Evolutionary conservation across 2,329 filamentous ascomycete species (phyloP).

Genomic region (Ceratocystis variospora): DNA sequence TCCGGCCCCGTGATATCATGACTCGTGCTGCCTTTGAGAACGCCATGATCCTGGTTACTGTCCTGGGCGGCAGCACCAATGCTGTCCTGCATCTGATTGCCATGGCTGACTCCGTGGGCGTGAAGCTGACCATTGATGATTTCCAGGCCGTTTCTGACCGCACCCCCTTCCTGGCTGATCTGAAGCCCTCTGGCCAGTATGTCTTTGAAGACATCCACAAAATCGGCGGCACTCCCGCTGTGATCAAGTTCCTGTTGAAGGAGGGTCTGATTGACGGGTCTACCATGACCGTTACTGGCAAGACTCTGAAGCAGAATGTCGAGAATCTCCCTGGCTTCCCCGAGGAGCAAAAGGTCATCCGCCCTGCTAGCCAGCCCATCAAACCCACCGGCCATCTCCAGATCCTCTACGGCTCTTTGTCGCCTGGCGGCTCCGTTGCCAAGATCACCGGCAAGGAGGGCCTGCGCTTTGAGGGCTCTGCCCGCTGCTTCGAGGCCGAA

Average conservation of each 20-base stretch:
- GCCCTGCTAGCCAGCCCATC: conserved; percentile 67
- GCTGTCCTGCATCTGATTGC: conserved; percentile 75
- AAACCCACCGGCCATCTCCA: conserved; percentile 79
- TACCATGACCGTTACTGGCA: conserved; percentile 75
- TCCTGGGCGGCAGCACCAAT: conserved; percentile 75
- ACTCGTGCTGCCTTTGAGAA: conserved; percentile 72
- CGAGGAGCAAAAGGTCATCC: conserved; percentile 67
- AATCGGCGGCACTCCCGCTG: conserved; percentile 72
- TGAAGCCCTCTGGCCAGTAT: conserved; percentile 77
- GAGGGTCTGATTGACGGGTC: conserved; percentile 69
- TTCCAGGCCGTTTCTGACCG: conserved; percentile 72
- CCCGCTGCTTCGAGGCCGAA: conserved; percentile 74
- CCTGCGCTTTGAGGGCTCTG: conserved; percentile 65
- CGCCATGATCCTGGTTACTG: conserved; percentile 70
- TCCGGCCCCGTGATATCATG: conserved; percentile 63
- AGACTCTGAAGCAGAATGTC: conserved; percentile 78
- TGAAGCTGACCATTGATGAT: conserved; percentile 73
- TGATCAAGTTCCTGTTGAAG: conserved; percentile 76
- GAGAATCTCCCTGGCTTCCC: conserved; percentile 60
- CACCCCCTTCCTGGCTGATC: conserved; percentile 65
- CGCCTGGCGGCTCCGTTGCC: conserved; percentile 73
- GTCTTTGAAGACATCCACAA: conserved; percentile 76
- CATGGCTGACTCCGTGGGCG: conserved; percentile 66
- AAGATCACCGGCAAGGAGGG: conserved; percentile 95
- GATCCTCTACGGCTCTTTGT: conserved; percentile 73